Evolutionary conservation across 345 rosid species (phyloP).

Genomic region (Brassica rapa): DNA sequence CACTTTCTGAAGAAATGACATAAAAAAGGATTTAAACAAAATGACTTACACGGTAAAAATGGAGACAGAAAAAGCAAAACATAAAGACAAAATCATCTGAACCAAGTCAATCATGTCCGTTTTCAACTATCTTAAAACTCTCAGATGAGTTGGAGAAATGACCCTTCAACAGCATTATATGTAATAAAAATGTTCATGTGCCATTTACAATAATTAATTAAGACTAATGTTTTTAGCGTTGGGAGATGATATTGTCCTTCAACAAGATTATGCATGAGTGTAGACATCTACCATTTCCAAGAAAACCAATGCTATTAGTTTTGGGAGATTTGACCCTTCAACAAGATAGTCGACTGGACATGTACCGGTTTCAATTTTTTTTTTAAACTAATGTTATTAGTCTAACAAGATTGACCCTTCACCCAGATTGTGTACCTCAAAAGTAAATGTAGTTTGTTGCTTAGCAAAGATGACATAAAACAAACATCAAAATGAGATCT

Average conservation of each 20-base stretch:
- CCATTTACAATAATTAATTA: neutral
- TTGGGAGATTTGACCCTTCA: conserved; percentile 1
- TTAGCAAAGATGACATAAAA: conserved; percentile 23
- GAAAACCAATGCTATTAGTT: neutral
- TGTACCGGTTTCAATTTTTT: neutral
- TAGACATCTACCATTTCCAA: neutral
- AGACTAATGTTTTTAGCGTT: neutral
- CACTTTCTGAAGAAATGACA: conserved; percentile 51
- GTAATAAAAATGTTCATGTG: neutral
- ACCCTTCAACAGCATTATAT: neutral
- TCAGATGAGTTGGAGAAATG: neutral
- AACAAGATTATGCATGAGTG: conserved; percentile 4
- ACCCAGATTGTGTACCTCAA: neutral
- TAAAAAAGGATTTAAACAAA: neutral
- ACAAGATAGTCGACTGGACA: conserved; percentile 11
- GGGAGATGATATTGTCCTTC: neutral
- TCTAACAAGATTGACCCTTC: neutral
- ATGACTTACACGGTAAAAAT: neutral
- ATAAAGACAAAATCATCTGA: conserved; percentile 6
- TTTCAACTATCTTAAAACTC: conserved; percentile 2
- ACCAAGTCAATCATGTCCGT: conserved; percentile 11
- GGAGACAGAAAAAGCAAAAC: neutral
- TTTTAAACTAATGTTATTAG: neutral
- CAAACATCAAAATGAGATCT: conserved; percentile 21
- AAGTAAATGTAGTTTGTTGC: conserved; percentile 9